Percentiles rank a stretch among this genome's conserved stretches.
phyloP scores from a whole-genome alignment of 768 basidiomycete species.

The Candolleomyces efflorescens region DNA sequence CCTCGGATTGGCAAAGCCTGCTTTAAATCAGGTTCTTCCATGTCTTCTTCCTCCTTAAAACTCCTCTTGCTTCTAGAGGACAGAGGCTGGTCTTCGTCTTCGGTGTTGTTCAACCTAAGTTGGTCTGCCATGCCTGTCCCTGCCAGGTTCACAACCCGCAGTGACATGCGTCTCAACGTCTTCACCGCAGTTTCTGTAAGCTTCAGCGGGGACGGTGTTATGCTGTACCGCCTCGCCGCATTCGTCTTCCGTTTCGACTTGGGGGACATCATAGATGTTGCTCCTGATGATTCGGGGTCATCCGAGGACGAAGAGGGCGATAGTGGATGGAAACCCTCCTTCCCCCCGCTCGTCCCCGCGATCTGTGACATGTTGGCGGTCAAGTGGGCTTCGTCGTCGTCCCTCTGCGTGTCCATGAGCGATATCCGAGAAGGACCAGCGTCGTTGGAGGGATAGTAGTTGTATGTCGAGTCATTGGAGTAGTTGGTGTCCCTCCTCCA shows the following conservation, averaged over 20 bases:
- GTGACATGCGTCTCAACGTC: slow-evolving; percentile 56
- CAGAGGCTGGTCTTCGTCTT: slow-evolving; percentile 38
- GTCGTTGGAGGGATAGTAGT: slow-evolving; percentile 6
- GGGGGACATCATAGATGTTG: slow-evolving; percentile 25
- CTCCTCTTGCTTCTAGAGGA: slow-evolving; percentile 17
- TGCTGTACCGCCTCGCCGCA: slow-evolving; percentile 49
- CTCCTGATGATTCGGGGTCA: slow-evolving; percentile 50
- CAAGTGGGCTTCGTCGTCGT: slow-evolving; percentile 57
- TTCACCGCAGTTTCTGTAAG: slow-evolving; percentile 58
- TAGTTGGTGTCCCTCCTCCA: slow-evolving; percentile 1
- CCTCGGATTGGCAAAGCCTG: slow-evolving; percentile 61
- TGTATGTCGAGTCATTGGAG: neutral
- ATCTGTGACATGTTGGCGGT: slow-evolving; percentile 46
- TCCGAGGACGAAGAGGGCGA: slow-evolving; percentile 26
- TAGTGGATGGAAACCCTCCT: slow-evolving; percentile 5
- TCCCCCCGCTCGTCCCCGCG: slow-evolving; percentile 12
- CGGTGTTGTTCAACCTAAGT: slow-evolving; percentile 48
- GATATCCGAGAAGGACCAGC: slow-evolving; percentile 10
- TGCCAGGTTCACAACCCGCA: slow-evolving; percentile 80
- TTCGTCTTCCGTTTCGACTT: slow-evolving; percentile 29
- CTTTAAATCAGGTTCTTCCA: slow-evolving; percentile 28
- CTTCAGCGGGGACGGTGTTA: slow-evolving; percentile 54
- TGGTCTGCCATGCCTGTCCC: slow-evolving; percentile 58
- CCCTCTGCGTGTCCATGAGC: slow-evolving; percentile 29
- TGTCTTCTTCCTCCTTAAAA: slow-evolving; percentile 30